Evolutionary conservation across 495 filamentous ascomycete species (phyloP).

Genomic region (Aspergillus saccharolyticus): DNA sequence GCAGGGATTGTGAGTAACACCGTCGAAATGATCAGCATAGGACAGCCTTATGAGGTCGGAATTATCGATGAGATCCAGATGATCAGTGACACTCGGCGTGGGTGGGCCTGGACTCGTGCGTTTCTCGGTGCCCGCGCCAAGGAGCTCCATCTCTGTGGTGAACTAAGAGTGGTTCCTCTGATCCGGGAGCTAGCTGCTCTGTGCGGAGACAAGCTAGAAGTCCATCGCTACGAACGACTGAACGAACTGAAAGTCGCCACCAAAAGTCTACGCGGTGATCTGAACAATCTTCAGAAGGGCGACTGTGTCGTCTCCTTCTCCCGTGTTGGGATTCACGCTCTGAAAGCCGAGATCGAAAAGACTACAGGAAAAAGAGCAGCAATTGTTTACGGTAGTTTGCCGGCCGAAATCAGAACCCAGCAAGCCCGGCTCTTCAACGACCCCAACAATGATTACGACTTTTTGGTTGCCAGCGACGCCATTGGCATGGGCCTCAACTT

Average conservation of each 20-base stretch:
- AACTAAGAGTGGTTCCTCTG: constrained; percentile 73
- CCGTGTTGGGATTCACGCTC: constrained; percentile 69
- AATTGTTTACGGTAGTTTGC: constrained; percentile 86
- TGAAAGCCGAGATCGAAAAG: constrained; percentile 74
- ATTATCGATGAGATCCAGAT: constrained; percentile 99
- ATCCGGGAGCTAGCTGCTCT: constrained; percentile 73
- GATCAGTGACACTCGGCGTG: constrained; percentile 74
- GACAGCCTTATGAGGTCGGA: constrained; percentile 69
- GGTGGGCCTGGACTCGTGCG: constrained; percentile 97
- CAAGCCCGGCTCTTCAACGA: constrained; percentile 94
- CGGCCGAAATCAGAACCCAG: constrained; percentile 85
- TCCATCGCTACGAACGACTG: constrained; percentile 78
- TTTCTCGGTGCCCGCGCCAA: constrained; percentile 78
- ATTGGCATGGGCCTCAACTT: constrained; percentile 98
- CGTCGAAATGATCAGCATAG: constrained; percentile 89
- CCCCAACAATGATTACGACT: constrained; percentile 89
- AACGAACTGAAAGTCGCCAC: constrained; percentile 66
- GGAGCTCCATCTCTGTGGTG: constrained; percentile 92
- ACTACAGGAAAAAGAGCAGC: constrained; percentile 73
- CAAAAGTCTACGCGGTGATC: constrained; percentile 54
- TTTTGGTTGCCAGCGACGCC: constrained; percentile 88
- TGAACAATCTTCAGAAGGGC: constrained; percentile 71
- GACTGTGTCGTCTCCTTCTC: constrained; percentile 89
- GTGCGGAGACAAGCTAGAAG: constrained; percentile 74
- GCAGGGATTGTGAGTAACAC: constrained; percentile 74